Evolutionary conservation across 140 eudicot species (phyloP), one percentile per base, ranked within the genome.

Genomic region (Flaveria floridana): DNA sequence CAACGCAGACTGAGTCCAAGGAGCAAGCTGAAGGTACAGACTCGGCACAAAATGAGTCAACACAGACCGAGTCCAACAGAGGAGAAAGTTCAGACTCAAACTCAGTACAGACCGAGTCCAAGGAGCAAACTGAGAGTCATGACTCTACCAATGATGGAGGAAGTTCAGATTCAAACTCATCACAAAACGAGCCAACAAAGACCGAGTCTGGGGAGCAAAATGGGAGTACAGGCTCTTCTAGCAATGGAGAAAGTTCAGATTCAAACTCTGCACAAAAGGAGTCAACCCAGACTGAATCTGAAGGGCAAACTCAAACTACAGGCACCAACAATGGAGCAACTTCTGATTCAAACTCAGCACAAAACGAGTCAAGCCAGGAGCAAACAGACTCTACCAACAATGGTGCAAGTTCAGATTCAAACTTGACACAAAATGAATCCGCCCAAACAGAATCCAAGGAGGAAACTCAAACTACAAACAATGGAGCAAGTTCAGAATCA

Each of bases 381-480:
- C 41, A 67, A 63, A 65, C 78, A 16, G 83, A 74, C 62, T 63
- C 85, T 8, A 53, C 80, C 8, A 73, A 82, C 37, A 52, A 58
- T 37, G 84, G 68, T 79, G 20, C 68, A 61, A 79, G 76, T 79
- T 51, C 85, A 68, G 80, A 89, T 76, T 76, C 85, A 72, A 46
- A 80, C 83, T 74, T 83, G 55, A 52, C 62, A 39, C 39, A 79
- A 53, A 79, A 65, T 18, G 80, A 80, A 71, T 68, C 67, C 0
- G 28, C 67, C 8, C 76, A 80, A 39, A 72, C 61, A 25, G 83
- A 79, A 42, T 64, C 74, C 8, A 79, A 71, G 26, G 74, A 39
- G 63, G 70, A 79, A 65, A 26, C 44, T 19, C 68, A 65, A 19
- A 56, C 19, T 57, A 44, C 75, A 13, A 52, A 73, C 25, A 34